Conservation (phyloP, 2,329 filamentous ascomycete genomes). For the Alternaria ventricosa region DNA sequence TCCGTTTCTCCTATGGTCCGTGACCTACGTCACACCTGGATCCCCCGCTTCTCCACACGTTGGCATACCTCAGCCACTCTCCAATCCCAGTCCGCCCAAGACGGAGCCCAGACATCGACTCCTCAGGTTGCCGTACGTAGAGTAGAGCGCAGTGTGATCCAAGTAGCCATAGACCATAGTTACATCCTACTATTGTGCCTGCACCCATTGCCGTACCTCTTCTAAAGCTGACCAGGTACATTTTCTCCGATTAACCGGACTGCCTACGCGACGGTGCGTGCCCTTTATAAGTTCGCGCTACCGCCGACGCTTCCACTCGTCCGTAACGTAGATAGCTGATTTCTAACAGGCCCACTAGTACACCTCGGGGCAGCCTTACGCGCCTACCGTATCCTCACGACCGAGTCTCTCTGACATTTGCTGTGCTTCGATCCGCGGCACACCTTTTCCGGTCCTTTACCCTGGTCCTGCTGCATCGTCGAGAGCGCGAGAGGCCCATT, state of each 20-base stretch:
- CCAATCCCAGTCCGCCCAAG: conserved; percentile 7
- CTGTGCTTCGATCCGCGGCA: conserved; percentile 21
- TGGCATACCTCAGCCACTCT: conserved; percentile 21
- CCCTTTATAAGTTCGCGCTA: conserved; percentile 34
- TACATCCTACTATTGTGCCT: background rate
- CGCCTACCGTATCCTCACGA: conserved; percentile 43
- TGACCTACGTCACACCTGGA: conserved; percentile 23
- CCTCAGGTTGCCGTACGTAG: conserved; percentile 1
- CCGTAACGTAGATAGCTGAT: conserved; percentile 41
- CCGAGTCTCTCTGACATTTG: conserved; percentile 37
- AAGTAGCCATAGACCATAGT: background rate
- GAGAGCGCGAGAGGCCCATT: conserved; percentile 8
- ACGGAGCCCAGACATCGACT: conserved; percentile 10
- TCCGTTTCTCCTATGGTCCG: conserved; percentile 27
- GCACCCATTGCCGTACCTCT: background rate
- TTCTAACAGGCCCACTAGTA: conserved; percentile 33
- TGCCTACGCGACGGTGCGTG: conserved; percentile 25
- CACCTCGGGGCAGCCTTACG: conserved; percentile 37
- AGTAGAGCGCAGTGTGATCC: conserved; percentile 5
- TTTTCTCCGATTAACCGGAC: conserved; percentile 40
- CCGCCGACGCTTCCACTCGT: conserved; percentile 46
- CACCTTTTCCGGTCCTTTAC: conserved; percentile 37
- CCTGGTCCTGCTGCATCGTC: conserved; percentile 23
- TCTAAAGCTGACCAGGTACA: conserved; percentile 2
- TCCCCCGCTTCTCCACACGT: conserved; percentile 27